Evolutionary conservation across 306 rosid genomes (phyloP).

Genomic region (Cicer yamashitae): DNA sequence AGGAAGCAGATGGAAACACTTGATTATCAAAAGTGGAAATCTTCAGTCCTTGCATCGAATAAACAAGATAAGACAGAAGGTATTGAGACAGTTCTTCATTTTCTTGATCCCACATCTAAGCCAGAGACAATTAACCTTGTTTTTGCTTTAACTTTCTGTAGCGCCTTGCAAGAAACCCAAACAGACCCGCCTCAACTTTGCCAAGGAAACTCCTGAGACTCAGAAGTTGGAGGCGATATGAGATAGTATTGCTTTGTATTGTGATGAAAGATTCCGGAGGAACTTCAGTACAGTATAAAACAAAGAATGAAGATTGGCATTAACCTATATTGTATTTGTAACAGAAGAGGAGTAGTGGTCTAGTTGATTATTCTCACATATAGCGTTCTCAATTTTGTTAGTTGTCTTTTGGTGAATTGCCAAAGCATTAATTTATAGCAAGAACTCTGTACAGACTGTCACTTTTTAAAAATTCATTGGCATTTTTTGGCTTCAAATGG

Average conservation of each 20-base stretch:
- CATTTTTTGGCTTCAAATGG: slow-evolving; percentile 13
- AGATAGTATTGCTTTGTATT: slow-evolving; percentile 29
- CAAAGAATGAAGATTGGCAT: background rate
- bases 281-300: slow-evolving; percentile 29
- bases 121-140: slow-evolving; percentile 21
- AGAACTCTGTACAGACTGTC: slow-evolving; percentile 43
- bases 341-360: slow-evolving; percentile 9
- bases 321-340: background rate
- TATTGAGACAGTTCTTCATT: slow-evolving; percentile 33
- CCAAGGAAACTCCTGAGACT: slow-evolving; percentile 53
- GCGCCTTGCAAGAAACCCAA: slow-evolving; percentile 61
- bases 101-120: background rate
- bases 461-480: slow-evolving; percentile 5
- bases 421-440: slow-evolving; percentile 31
- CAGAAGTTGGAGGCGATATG: slow-evolving; percentile 60
- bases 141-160: slow-evolving; percentile 33
- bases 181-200: slow-evolving; percentile 66
- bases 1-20: slow-evolving; percentile 59
- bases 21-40: slow-evolving; percentile 74
- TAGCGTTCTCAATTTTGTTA: slow-evolving; percentile 31
- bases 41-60: slow-evolving; percentile 70
- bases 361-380: background rate
- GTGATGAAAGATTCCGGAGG: slow-evolving; percentile 5
- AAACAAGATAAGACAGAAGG: slow-evolving; percentile 65
- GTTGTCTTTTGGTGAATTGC: slow-evolving; percentile 16